Conservation (phyloP, 75 land plant species). For the Picea sitchensis region DNA sequence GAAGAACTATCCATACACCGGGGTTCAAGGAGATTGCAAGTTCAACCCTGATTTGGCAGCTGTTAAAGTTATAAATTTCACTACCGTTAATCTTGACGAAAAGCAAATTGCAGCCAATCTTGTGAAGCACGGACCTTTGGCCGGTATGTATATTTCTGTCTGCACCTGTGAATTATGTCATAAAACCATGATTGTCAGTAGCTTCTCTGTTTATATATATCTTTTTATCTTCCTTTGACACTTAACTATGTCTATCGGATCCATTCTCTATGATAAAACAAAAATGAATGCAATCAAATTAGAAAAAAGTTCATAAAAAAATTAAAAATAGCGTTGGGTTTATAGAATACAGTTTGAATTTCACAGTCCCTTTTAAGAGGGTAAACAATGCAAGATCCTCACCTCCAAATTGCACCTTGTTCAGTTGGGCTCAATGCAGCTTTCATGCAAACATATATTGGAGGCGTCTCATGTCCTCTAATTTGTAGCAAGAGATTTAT, state of each 20-base stretch:
- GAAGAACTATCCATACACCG: slow-evolving; percentile 41
- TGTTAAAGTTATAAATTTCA: slow-evolving; percentile 30
- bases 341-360: no score
- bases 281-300: not conserved
- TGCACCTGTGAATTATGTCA: not conserved
- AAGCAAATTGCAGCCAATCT: slow-evolving; percentile 46
- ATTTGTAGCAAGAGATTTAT: slow-evolving; percentile 30
- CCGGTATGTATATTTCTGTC: slow-evolving; percentile 15
- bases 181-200: no score
- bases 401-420: not conserved
- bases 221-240: no score
- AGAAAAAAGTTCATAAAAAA: no score
- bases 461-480: slow-evolving; percentile 47
- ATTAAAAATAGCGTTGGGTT: no score
- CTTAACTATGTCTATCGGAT: no score
- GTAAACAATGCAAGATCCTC: not conserved
- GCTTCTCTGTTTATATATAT: no score
- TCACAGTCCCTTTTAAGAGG: no score
- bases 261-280: not conserved
- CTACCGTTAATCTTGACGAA: slow-evolving; percentile 33
- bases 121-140: slow-evolving; percentile 47
- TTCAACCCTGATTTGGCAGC: slow-evolving; percentile 29
- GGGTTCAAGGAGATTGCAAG: slow-evolving; percentile 26
- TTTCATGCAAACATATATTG: slow-evolving; percentile 48
- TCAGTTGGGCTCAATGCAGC: slow-evolving; percentile 47